Evolutionary conservation across 1,139 yeast species (phyloP).

Genomic region (Blastobotrys illinoisensis): DNA sequence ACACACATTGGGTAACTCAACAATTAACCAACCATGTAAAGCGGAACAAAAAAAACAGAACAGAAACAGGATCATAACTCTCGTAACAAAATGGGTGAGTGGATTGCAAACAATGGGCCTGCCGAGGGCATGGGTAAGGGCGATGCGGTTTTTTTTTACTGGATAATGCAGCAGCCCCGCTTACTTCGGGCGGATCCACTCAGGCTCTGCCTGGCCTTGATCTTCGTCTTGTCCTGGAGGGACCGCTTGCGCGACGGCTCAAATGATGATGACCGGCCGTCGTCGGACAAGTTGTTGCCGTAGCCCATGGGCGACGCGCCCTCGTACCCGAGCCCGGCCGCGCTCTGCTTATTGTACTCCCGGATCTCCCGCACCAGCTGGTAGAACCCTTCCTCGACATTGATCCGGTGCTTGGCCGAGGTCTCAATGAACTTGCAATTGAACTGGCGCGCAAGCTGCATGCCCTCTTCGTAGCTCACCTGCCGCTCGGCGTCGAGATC

Average conservation of each 20-base stretch:
- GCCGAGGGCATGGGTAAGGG: too few species aligned
- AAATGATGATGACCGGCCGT: background rate
- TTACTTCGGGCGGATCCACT: background rate
- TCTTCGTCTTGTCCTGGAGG: background rate
- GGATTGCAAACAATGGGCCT: too few species aligned
- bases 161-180: background rate
- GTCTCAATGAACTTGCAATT: constrained; percentile 85
- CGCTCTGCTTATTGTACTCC: constrained; percentile 31
- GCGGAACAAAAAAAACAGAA: background rate
- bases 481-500: constrained; percentile 32
- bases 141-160: background rate
- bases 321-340: background rate
- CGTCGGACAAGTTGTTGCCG: background rate
- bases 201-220: background rate
- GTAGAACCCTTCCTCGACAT: constrained; percentile 89
- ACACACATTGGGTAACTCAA: background rate
- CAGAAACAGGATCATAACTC: background rate
- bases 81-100: background rate
- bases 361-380: constrained; percentile 65
- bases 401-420: constrained; percentile 86
- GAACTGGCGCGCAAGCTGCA: constrained; percentile 61
- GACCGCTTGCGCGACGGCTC: background rate
- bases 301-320: background rate
- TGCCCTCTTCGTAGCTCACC: constrained; percentile 77
- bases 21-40: background rate